These are phyloP conservation scores for Orbilia quercus DNA, from an alignment of 2,329 filamentous ascomycete genomes.

Conservation along the genomic window DNA sequence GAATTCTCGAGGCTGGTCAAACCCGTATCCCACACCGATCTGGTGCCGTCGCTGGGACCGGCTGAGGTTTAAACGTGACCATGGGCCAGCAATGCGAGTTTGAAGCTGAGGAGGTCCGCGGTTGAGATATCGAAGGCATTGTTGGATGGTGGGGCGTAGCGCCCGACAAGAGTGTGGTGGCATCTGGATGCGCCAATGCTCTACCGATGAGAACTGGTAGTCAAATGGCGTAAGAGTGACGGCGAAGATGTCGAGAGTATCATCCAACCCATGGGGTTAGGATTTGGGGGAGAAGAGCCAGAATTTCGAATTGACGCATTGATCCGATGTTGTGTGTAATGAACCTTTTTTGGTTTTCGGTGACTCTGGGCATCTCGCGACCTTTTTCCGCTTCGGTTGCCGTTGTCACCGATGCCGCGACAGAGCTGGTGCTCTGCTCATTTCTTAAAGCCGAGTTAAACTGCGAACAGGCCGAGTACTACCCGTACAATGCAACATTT, in stretches of 20 bases:
- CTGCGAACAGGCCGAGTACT: not conserved
- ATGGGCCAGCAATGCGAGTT: conserved; percentile 8
- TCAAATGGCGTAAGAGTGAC: conserved; percentile 16
- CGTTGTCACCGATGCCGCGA: conserved; percentile 29
- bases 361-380: conserved; percentile 49
- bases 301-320: conserved; percentile 22
- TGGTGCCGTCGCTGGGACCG: conserved; percentile 45
- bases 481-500: too few relatives aligned
- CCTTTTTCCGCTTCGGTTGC: conserved; percentile 49
- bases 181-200: conserved; percentile 30
- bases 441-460: conserved; percentile 33
- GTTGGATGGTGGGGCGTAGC: conserved; percentile 33
- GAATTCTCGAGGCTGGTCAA: conserved; percentile 64
- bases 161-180: conserved; percentile 42
- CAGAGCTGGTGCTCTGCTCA: not conserved
- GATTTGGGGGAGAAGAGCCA: conserved; percentile 3
- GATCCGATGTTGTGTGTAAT: not conserved
- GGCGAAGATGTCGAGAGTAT: conserved; percentile 24
- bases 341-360: conserved; percentile 4
- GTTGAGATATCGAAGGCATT: conserved; percentile 32
- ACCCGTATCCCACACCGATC: conserved; percentile 51
- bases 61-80: conserved; percentile 25
- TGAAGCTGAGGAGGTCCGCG: conserved; percentile 15
- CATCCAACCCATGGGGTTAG: conserved; percentile 27
- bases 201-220: conserved; percentile 14